These are phyloP conservation scores for Venturia carpophila DNA, from an alignment of 2,329 filamentous ascomycete genomes.

Conservation along the genomic window DNA sequence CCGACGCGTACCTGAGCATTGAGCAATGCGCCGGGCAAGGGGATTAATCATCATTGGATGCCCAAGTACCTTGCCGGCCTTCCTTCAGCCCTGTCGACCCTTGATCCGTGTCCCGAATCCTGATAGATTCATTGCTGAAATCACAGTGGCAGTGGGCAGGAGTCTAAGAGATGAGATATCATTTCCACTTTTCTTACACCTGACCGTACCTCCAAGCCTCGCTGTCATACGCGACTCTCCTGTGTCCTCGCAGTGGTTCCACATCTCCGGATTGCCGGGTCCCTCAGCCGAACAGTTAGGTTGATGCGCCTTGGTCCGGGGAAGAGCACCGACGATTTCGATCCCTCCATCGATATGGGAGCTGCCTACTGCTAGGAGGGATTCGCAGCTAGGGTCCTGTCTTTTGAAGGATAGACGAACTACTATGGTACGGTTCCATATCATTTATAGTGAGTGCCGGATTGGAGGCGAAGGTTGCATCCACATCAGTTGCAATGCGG, in stretches of 20 bases:
- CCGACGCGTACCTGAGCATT: not conserved
- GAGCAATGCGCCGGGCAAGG: not conserved
- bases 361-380: not conserved
- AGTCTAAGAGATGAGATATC: not conserved
- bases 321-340: not conserved
- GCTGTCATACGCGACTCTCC: not conserved
- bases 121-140: not conserved
- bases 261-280: not conserved
- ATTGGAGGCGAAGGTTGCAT: not conserved
- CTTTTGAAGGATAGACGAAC: not conserved
- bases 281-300: not conserved
- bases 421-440: not conserved
- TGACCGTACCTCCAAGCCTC: not conserved
- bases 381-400: not conserved
- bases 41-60: not conserved
- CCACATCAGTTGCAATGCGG: not conserved
- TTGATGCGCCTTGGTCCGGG: not conserved
- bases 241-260: not conserved
- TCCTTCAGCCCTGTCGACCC: not conserved
- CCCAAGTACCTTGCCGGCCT: not conserved
- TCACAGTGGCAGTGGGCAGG: not conserved
- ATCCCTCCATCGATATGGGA: not conserved
- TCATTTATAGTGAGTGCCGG: not conserved
- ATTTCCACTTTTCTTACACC: not conserved
- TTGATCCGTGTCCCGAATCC: not conserved